Evolutionary conservation across 2,329 filamentous ascomycete genomes (phyloP).

Genomic region (Dactylellina sp.): DNA sequence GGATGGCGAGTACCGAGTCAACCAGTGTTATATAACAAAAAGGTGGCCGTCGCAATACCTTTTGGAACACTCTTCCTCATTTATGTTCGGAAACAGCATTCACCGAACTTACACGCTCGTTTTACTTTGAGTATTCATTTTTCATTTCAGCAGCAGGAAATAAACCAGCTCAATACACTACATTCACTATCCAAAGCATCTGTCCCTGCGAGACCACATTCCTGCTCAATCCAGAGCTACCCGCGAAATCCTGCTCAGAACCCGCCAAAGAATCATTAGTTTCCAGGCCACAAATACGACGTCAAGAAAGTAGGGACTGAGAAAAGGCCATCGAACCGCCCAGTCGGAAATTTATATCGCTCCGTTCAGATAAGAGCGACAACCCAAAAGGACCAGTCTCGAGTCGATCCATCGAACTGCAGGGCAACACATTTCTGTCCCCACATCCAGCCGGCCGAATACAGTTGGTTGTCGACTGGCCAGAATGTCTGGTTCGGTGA

Average conservation of each 20-base stretch:
- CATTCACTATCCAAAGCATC: slow-evolving; percentile 18
- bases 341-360: neutral
- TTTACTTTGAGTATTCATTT: neutral
- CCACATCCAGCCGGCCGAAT: slow-evolving; percentile 3
- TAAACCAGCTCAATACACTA: slow-evolving; percentile 47
- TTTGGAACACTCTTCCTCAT: slow-evolving; percentile 5
- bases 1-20: slow-evolving; percentile 17
- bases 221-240: slow-evolving; percentile 48
- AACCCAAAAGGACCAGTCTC: slow-evolving; percentile 3
- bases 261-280: neutral
- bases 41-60: slow-evolving; percentile 18
- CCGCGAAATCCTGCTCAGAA: slow-evolving; percentile 46
- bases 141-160: neutral
- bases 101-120: slow-evolving; percentile 6
- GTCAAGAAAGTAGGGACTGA: neutral
- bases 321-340: neutral
- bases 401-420: neutral
- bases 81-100: neutral
- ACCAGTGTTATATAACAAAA: slow-evolving; percentile 51
- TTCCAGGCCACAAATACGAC: slow-evolving; percentile 12
- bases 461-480: no score
- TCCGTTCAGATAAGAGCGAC: slow-evolving; percentile 9
- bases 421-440: slow-evolving; percentile 16
- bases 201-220: slow-evolving; percentile 16
- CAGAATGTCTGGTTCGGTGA: slow-evolving; percentile 45